Conservation (phyloP, 805 yeast genomes). For the Ogataea methanolica region DNA sequence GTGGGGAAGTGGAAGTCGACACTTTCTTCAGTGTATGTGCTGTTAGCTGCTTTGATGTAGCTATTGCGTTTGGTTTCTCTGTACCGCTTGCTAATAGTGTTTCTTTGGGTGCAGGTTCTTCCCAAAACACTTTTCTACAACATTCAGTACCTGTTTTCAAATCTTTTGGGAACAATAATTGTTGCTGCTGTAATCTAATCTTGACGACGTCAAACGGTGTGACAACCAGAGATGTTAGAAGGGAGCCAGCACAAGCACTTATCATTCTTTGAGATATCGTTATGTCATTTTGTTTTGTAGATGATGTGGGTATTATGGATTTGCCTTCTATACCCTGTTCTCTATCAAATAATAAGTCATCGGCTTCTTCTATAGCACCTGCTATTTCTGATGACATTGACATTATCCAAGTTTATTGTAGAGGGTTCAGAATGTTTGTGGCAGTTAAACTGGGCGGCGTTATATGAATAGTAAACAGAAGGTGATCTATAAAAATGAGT, state of each 20-base stretch:
- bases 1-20: neutral
- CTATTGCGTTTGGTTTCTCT: no score
- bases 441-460: neutral
- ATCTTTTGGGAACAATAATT: constrained; percentile 42
- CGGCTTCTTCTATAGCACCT: constrained; percentile 34
- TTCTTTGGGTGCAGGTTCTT: constrained; percentile 7
- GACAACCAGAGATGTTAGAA: constrained; percentile 65
- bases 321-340: no score
- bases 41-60: neutral
- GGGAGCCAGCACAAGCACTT: constrained; percentile 73
- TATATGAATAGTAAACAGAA: no score
- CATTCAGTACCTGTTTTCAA: constrained; percentile 25
- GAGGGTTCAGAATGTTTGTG: neutral
- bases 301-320: neutral
- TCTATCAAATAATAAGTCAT: constrained; percentile 5
- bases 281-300: constrained; percentile 20
- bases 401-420: constrained; percentile 18
- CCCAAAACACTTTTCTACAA: constrained; percentile 36
- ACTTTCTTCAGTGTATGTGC: constrained; percentile 20
- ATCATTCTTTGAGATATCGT: constrained; percentile 61
- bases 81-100: neutral
- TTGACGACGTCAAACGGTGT: constrained; percentile 83
- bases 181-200: constrained; percentile 74
- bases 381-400: constrained; percentile 37
- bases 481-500: no score